Conservation (phyloP, 345 rosid genomes). For the Populus deltoides region DNA sequence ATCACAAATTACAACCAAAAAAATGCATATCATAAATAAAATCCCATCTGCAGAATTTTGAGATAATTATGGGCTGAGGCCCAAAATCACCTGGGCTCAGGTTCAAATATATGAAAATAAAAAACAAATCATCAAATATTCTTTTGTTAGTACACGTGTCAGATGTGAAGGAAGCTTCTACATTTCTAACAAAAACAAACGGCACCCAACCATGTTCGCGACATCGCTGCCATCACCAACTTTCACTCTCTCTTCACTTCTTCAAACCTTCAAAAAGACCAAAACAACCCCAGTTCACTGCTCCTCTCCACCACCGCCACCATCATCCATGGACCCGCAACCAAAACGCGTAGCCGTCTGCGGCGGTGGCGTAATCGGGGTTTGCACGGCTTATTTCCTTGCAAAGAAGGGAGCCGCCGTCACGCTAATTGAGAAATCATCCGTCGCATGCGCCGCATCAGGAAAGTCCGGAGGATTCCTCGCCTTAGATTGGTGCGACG, state of each 20-base stretch:
- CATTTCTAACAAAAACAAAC: not conserved
- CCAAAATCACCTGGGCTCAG: no score
- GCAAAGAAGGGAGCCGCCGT: conserved; percentile 66
- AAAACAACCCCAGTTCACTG: conserved; percentile 17
- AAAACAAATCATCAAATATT: not conserved
- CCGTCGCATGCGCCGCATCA: conserved; percentile 83
- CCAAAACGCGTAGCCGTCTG: conserved; percentile 56
- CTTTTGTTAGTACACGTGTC: conserved; percentile 10
- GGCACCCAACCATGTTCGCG: conserved; percentile 12
- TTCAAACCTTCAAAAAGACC: not conserved
- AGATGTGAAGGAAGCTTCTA: not conserved
- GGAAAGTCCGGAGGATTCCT: conserved; percentile 93
- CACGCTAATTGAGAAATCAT: conserved; percentile 69
- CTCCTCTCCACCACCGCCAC: conserved; percentile 13
- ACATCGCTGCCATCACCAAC: conserved; percentile 2
- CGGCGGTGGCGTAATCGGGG: conserved; percentile 87
- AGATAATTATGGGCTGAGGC: no score
- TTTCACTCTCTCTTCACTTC: not conserved
- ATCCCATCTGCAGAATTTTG: no score
- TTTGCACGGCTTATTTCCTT: conserved; percentile 83
- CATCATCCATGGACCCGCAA: conserved; percentile 23
- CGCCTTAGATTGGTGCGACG: conserved; percentile 89
- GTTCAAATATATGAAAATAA: no score
- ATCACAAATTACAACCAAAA: no score
- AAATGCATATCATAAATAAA: no score